Evolutionary conservation across 306 rosid genomes (phyloP).

Genomic region (Begonia loranthoides): DNA sequence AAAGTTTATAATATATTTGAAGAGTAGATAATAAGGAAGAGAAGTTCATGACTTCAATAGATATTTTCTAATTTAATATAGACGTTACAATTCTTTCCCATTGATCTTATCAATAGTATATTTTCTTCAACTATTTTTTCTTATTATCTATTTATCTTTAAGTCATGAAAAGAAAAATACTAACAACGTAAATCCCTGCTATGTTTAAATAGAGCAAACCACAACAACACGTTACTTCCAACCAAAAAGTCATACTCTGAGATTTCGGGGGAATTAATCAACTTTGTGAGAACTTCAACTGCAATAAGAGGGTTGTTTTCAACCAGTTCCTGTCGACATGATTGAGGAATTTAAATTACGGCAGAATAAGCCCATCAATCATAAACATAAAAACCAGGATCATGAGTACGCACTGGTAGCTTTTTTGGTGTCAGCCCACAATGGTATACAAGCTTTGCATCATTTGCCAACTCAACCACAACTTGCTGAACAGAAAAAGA

Average conservation of each 20-base stretch:
- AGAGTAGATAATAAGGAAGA: conserved; percentile 1
- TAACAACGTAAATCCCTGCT: no score
- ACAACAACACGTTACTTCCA: conserved; percentile 2
- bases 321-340: conserved; percentile 69
- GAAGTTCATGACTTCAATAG: no score
- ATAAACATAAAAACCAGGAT: not conserved
- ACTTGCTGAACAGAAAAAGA: conserved; percentile 57
- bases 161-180: no score
- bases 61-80: no score
- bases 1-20: no score
- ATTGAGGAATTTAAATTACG: conserved; percentile 6
- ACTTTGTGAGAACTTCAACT: conserved; percentile 84
- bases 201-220: not conserved
- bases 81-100: no score
- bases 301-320: conserved; percentile 94
- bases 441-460: conserved; percentile 91
- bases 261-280: conserved; percentile 83
- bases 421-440: conserved; percentile 91
- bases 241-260: conserved; percentile 44
- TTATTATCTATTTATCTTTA: no score
- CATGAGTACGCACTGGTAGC: conserved; percentile 58
- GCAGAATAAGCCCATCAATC: not conserved
- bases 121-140: no score
- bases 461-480: conserved; percentile 55
- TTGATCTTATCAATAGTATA: no score